Evolutionary conservation across 768 basidiomycete genomes (phyloP), one percentile per base, ranked within the genome.

Genomic region (Auricularia cornea): DNA sequence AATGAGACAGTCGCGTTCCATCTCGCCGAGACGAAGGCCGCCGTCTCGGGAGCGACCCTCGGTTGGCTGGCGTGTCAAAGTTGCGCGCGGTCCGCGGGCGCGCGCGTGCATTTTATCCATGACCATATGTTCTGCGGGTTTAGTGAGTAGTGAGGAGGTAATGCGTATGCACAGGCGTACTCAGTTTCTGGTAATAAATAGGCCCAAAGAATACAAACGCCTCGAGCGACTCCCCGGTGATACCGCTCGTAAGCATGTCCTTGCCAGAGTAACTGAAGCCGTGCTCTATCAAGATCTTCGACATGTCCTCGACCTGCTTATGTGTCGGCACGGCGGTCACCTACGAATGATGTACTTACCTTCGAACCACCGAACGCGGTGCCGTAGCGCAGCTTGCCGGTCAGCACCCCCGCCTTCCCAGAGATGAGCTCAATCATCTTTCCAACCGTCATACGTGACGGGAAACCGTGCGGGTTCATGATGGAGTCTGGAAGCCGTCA

Each of bases 71-170:
- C 97, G 87, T 2, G 97, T 99, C 60, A 99, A 77, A 26, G 94
- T 95, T 11, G 97, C 97, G 72, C 94, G 89, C 56, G 97, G 97
- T 18, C 97, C 96, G 70, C 92, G 94, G 73, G 97, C 94, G 63
- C 97, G 88, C 67, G 97, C 97, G 70, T 99, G 97, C 97, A 99
- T 99, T 81, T 99, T 99, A 81, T 99, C 97, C 88, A 98, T 90
- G 60, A 98, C 96, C 96, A 98, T 98, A 78, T 96, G 95, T 79
- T 95, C 87, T 90, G 68, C 8, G 35, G 35, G 16, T 14, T n/a
- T n/a, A n/a, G 35, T 10, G 8, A 38, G 16, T 8, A 38, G 16
- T 38, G 35, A 8, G 35, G 16, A 1, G 35, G 35, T 23, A 66
- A 31, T 67, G n/a, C 63, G 33, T 4, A 20, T 59, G 62, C 41